Conservation (phyloP, 495 filamentous ascomycete genomes). For the Aspergillus bridgeri region DNA sequence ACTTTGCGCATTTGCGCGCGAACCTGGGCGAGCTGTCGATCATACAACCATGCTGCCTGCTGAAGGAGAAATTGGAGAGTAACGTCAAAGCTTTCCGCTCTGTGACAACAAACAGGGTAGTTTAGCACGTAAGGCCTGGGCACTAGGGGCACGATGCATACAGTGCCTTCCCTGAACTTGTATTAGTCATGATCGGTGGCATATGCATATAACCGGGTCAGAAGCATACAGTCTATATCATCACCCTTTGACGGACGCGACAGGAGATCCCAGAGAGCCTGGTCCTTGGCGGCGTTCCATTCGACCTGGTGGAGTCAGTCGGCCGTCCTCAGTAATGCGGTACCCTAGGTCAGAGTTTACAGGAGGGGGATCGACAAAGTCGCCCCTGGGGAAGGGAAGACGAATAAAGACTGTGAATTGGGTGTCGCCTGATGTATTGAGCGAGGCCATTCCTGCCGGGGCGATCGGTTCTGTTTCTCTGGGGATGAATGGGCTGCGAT, state of each 20-base stretch:
- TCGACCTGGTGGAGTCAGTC: conserved; percentile 47
- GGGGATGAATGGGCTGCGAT: too few species aligned
- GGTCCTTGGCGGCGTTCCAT: conserved; percentile 80
- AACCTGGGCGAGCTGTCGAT: conserved; percentile 83
- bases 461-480: too few species aligned
- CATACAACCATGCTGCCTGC: conserved; percentile 92
- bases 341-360: conserved; percentile 45
- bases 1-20: conserved; percentile 86
- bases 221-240: conserved; percentile 76
- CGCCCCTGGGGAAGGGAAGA: conserved; percentile 79
- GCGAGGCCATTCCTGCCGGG: conserved; percentile 17
- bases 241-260: conserved; percentile 68
- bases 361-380: conserved; percentile 85
- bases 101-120: conserved; percentile 20
- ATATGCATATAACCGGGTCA: neutral
- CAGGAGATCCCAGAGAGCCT: conserved; percentile 83
- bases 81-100: conserved; percentile 65
- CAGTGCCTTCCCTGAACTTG: conserved; percentile 71
- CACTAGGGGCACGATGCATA: conserved; percentile 32
- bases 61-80: conserved; percentile 85
- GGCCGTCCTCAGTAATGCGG: neutral
- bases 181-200: neutral
- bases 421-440: conserved; percentile 20
- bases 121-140: conserved; percentile 6
- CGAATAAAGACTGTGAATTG: conserved; percentile 78